A percentile compares a stretch with the other conserved stretches of the same genome.
These are phyloP conservation scores for Tylopilus subfusipes DNA, from an alignment of 768 basidiomycete genomes.

Conservation along the genomic window DNA sequence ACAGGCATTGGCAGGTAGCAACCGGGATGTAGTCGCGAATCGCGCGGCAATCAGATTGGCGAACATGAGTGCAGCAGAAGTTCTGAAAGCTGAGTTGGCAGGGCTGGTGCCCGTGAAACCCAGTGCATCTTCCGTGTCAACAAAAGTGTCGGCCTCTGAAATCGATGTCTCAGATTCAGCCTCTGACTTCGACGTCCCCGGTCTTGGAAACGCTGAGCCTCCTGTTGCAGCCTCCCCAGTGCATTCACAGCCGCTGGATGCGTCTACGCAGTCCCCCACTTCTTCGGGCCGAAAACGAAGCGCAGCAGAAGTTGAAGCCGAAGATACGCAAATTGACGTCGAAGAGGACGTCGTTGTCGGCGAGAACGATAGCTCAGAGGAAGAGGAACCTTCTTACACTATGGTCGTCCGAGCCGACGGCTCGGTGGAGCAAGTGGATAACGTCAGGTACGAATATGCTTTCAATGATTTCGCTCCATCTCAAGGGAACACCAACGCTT, in stretches of 20 bases:
- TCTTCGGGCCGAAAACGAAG: slow-evolving; percentile 44
- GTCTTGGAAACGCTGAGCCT: slow-evolving; percentile 29
- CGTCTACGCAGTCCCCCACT: slow-evolving; percentile 6
- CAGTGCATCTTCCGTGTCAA: slow-evolving; percentile 25
- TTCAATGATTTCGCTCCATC: background rate
- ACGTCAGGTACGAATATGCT: slow-evolving; percentile 67
- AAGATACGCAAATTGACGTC: slow-evolving; percentile 33
- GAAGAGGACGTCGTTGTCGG: slow-evolving; percentile 24
- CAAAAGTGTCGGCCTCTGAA: slow-evolving; percentile 35
- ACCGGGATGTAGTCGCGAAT: slow-evolving; percentile 86
- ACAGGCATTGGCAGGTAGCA: slow-evolving; percentile 80
- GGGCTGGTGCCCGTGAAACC: slow-evolving; percentile 44
- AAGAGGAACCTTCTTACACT: slow-evolving; percentile 48
- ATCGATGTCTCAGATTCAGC: slow-evolving; percentile 24
- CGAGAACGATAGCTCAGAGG: slow-evolving; percentile 45
- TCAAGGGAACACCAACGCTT: background rate
- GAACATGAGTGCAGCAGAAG: slow-evolving; percentile 94
- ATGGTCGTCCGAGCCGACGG: slow-evolving; percentile 87
- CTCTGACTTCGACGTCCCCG: slow-evolving; percentile 35
- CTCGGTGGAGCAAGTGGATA: slow-evolving; percentile 91
- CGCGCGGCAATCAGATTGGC: slow-evolving; percentile 90
- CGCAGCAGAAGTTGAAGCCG: slow-evolving; percentile 41
- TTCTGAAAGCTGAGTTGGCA: slow-evolving; percentile 85
- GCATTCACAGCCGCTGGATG: slow-evolving; percentile 20
- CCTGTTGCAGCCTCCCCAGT: slow-evolving; percentile 14